These are phyloP conservation scores for Pseudogymnoascus sp. DNA, from an alignment of 2,329 filamentous ascomycete genomes.

Conservation along the genomic window DNA sequence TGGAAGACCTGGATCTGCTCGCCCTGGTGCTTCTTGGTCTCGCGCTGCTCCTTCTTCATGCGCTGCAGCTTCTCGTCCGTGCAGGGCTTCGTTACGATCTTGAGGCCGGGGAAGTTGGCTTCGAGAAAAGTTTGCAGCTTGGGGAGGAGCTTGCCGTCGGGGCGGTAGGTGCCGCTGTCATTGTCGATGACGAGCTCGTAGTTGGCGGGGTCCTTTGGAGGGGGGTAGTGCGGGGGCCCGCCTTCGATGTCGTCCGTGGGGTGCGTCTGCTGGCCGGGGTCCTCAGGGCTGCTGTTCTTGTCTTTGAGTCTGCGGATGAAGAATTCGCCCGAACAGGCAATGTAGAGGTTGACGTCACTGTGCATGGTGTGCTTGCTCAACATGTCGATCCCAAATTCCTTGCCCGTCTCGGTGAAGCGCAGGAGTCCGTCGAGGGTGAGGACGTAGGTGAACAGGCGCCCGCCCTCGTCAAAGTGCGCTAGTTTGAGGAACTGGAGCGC, in stretches of 20 bases:
- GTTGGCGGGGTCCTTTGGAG: constrained; percentile 40
- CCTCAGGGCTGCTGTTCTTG: constrained; percentile 36
- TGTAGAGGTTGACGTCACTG: constrained; percentile 82
- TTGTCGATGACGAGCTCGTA: constrained; percentile 95
- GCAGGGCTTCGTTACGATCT: constrained; percentile 67
- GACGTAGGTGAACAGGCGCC: constrained; percentile 84
- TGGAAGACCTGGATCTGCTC: constrained; percentile 45
- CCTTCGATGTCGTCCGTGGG: constrained; percentile 39
- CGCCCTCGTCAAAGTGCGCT: constrained; percentile 77
- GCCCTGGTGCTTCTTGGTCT: constrained; percentile 61
- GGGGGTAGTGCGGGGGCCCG: constrained; percentile 37
- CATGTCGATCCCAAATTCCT: constrained; percentile 89
- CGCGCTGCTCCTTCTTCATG: constrained; percentile 69
- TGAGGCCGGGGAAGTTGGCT: constrained; percentile 67
- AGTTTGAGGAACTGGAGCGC: constrained; percentile 76
- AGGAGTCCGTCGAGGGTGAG: constrained; percentile 79
- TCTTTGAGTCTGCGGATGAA: constrained; percentile 63
- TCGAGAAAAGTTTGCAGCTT: constrained; percentile 62
- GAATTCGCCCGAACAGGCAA: constrained; percentile 89
- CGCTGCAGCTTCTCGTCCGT: constrained; percentile 64
- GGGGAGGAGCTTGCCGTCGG: constrained; percentile 68
- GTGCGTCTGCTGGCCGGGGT: constrained; percentile 42
- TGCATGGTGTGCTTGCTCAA: constrained; percentile 97
- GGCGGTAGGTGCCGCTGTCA: constrained; percentile 86
- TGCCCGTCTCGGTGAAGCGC: constrained; percentile 90